Evolutionary conservation across 1,284 basidiomycete genomes (phyloP), one percentile per base, ranked within the genome.

Genomic region (Apiotrichum akiyoshidainum): DNA sequence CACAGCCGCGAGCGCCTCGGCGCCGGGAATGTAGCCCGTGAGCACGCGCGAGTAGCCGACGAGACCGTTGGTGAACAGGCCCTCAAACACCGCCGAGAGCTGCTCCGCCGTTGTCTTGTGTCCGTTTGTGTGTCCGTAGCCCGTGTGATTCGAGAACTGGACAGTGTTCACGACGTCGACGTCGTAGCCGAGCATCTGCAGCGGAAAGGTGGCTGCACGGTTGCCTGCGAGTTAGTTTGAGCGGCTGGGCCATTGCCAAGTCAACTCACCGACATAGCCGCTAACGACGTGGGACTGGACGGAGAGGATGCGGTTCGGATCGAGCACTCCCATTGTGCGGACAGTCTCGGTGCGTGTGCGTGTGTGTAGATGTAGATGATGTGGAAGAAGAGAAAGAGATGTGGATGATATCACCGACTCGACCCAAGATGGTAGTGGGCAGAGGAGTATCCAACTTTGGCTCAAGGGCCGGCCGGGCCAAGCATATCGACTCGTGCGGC

Each of bases 81-180:
- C 79, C 22, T 84, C 78, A 66, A 93, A 89, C 41, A 92, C 85
- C 8, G 79, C 76, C 5, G 77, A 71, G 12, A 95, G 80, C 63
- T 93, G 88, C 22, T 82, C 81, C 0, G 87, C 83, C 2, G 82
- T 84, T 1, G 89, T 84, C 71, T 84, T 88, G 33, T 86, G 84
- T 1, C 92, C 92, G 48, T 87, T 87, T 44, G 83, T 83, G 41
- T 83, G 82, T 12, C 85, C 85, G 79, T 93, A 93, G 9, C 89
- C 90, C 7, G 92, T 86, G 75, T 99, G 95, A 69, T 99, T 99
- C 16, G 89, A 90, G 66, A 81, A 83, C 82, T 84, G 84, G 48
- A 98, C 95, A 0, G 94, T 96, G 76, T 98, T 97, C 44, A 97
- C 84, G 26, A 91, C 92, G 80, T 99, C 95, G 44, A 98, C 93